Evolutionary conservation across 2,329 filamentous ascomycete species (phyloP), one percentile per base, ranked within the genome.

Genomic region (Paecilomyces niveus): DNA sequence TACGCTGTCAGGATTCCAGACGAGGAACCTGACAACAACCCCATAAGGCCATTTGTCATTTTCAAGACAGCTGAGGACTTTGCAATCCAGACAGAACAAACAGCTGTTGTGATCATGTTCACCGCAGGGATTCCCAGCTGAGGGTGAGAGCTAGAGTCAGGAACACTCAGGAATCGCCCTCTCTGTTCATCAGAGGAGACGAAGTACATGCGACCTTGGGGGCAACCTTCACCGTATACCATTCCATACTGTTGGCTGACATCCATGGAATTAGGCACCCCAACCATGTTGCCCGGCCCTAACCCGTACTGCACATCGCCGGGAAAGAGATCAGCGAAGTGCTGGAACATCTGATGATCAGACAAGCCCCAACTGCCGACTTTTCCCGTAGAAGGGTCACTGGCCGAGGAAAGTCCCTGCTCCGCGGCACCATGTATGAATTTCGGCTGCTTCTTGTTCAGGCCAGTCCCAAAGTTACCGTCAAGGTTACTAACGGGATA

Each of bases 71-170:
- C 80, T 8, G 84, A 77, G 1, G 90, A 89, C 70, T 96, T 97
- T 35, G 92, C 90, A 63, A 97, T 87, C 93, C 93, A 97, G 3
- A 96, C 86, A 49, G 87, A 86, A 64, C 86, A 90, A 18, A 94
- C 82, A 1, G 88, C 85, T 61, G 94, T 89, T 0, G 80, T 82
- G 55, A 87, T 80, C 60, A 86, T 82, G 1, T 87, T 86, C 18
- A 96, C 82, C 56, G 85, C 85, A 2, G 92, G 92, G 29, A 97
- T 89, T 49, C 92, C 92, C 26, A 84, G 78, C 61, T 86, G 80
- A 6, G 85, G 86, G 55, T 85, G 81, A 11, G 85, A 81, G 18
- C 85, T 77, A 21, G 83, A 81, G 18, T 81, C 81, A 7, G 86
- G 84, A 54, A 82, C 79, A 21, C 81, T 83, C 32, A 97, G 77